phyloP scores from a whole-genome alignment of 129 eudicot genomes.

The Sambucus nigra region DNA sequence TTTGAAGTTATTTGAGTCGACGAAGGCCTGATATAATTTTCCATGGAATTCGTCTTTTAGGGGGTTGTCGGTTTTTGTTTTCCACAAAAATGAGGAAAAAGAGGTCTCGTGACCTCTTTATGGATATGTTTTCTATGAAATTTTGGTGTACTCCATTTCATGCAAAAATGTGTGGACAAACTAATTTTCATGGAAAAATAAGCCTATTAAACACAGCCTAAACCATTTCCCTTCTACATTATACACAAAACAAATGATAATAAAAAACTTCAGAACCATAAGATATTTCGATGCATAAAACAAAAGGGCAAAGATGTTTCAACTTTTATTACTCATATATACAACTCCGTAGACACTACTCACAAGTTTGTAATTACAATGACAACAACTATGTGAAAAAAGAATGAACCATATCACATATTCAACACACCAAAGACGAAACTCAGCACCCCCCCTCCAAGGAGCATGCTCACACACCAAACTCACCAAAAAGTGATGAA shows the following conservation, averaged over 20 bases:
- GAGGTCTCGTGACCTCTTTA: too few relatives aligned
- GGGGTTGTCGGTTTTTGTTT: too few relatives aligned
- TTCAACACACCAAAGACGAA: slow-evolving; percentile 23
- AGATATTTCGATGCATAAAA: too few relatives aligned
- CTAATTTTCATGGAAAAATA: neutral
- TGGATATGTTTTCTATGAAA: too few relatives aligned
- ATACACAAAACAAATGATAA: neutral
- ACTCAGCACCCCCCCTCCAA: slow-evolving; percentile 4
- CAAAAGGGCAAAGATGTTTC: neutral
- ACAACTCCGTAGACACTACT: slow-evolving; percentile 13
- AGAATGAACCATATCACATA: neutral
- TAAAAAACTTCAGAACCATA: neutral
- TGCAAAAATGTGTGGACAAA: too few relatives aligned
- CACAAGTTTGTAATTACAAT: slow-evolving; percentile 26
- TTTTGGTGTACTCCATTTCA: too few relatives aligned
- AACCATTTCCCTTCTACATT: neutral
- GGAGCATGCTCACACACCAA: neutral
- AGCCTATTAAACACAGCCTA: too few relatives aligned
- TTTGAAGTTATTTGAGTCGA: too few relatives aligned
- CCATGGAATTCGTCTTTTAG: too few relatives aligned
- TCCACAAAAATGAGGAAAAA: too few relatives aligned
- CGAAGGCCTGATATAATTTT: too few relatives aligned
- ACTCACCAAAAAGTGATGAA: neutral
- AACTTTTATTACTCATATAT: neutral
- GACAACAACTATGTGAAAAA: slow-evolving; percentile 3